phyloP scores from a whole-genome alignment of 345 rosid genomes.

The Gossypium anomalum region DNA sequence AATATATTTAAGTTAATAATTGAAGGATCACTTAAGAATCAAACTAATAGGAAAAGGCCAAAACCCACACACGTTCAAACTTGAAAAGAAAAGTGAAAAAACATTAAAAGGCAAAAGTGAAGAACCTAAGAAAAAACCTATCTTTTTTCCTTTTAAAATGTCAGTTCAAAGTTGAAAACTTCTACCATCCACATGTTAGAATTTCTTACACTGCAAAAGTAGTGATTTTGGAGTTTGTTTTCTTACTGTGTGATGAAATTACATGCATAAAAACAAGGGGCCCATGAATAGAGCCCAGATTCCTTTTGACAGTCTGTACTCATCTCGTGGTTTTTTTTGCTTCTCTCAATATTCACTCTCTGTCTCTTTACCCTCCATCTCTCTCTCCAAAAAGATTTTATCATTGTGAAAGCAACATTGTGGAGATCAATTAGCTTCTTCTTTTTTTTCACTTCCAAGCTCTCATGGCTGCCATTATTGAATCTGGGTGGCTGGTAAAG shows the following conservation, averaged over 20 bases:
- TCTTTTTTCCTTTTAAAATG: background rate
- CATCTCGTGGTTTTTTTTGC: constrained; percentile 7
- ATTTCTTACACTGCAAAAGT: background rate
- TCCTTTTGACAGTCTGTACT: constrained; percentile 19
- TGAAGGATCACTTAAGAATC: no score
- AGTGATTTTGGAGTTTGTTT: background rate
- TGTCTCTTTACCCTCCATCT: constrained; percentile 13
- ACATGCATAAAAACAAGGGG: background rate
- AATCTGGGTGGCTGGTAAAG: constrained; percentile 80
- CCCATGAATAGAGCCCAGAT: constrained; percentile 12
- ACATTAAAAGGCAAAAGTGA: no score
- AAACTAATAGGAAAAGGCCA: no score
- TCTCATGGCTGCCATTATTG: constrained; percentile 66
- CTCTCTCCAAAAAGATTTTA: constrained; percentile 4
- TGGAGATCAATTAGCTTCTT: background rate
- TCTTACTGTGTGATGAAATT: background rate
- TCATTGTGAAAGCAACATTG: background rate
- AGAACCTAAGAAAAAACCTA: background rate
- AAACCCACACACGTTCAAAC: no score
- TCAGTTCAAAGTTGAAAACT: background rate
- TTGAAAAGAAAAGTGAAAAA: no score
- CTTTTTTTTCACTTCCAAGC: constrained; percentile 5
- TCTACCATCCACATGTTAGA: background rate
- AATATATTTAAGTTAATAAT: no score
- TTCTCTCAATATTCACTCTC: constrained; percentile 13